Evolutionary conservation across 169 alveolate species (phyloP).

Genomic region (Babesia bovis): DNA sequence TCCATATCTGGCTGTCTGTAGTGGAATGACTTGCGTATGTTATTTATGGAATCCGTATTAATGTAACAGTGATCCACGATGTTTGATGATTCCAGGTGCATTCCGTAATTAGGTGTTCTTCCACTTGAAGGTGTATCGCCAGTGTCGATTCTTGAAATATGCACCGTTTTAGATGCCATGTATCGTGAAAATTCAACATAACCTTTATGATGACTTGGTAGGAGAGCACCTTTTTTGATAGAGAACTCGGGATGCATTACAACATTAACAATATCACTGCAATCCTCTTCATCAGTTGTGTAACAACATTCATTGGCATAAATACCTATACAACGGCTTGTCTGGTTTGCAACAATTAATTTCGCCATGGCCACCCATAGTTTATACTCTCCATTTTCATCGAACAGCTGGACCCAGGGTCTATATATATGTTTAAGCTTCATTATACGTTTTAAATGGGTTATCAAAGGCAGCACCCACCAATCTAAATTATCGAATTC

Average conservation of each 20-base stretch:
- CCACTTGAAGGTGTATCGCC: too few species aligned
- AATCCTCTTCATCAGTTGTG: too few species aligned
- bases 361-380: slow-evolving; percentile 33
- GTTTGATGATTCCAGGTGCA: not conserved
- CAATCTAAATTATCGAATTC: slow-evolving; percentile 36
- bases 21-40: not conserved
- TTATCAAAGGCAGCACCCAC: slow-evolving; percentile 42
- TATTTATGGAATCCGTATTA: not conserved
- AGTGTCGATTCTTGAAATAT: not conserved
- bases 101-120: too few species aligned
- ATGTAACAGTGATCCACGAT: not conserved
- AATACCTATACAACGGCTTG: not conserved
- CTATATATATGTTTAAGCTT: not conserved
- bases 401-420: slow-evolving; percentile 43
- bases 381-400: slow-evolving; percentile 21
- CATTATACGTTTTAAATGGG: slow-evolving; percentile 14
- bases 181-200: not conserved
- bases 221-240: not conserved
- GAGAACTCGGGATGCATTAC: not conserved
- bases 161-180: not conserved
- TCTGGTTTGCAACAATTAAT: not conserved
- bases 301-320: not conserved
- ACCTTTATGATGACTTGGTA: not conserved
- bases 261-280: too few species aligned
- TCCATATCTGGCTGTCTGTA: not conserved